Conservation (phyloP, 2,329 filamentous ascomycete genomes). For the Coccinonectria pachysandricola region DNA sequence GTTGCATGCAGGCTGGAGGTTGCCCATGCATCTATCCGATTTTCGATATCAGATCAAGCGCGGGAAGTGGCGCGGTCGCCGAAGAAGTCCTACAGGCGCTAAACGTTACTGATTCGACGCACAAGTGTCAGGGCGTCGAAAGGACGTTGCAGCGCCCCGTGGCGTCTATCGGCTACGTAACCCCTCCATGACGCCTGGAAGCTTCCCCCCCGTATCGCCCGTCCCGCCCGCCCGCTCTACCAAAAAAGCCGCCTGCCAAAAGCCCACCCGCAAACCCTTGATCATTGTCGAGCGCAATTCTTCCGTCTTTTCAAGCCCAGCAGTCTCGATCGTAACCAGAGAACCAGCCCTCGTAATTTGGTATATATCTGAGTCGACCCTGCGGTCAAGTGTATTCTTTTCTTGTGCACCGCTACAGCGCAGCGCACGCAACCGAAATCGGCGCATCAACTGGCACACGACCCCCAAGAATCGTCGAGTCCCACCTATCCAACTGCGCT, state of each 20-base stretch:
- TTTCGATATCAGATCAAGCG: too few relatives aligned
- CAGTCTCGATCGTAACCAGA: too few relatives aligned
- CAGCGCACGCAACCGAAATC: constrained; percentile 4
- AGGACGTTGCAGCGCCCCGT: not conserved
- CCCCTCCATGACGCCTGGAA: constrained; percentile 14
- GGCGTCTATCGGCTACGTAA: too few relatives aligned
- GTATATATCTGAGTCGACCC: too few relatives aligned
- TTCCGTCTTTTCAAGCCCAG: too few relatives aligned
- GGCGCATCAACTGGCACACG: constrained; percentile 12
- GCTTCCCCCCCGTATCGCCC: constrained; percentile 5
- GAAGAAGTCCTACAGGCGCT: too few relatives aligned
- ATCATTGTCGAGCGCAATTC: too few relatives aligned
- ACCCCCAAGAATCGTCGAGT: constrained; percentile 4
- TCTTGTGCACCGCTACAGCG: too few relatives aligned
- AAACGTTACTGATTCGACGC: constrained; percentile 14
- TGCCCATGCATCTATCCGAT: constrained; percentile 18
- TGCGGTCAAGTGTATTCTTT: too few relatives aligned
- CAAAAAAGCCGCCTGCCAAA: constrained; percentile 10
- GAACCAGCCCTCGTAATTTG: too few relatives aligned
- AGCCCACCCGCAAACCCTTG: too few relatives aligned
- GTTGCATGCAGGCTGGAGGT: constrained; percentile 9
- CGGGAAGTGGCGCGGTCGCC: too few relatives aligned
- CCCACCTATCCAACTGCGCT: constrained; percentile 7
- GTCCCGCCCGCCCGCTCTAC: constrained; percentile 10
- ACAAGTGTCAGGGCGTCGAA: not conserved